These are phyloP conservation scores for Trametes cinnabarina DNA, from an alignment of 768 basidiomycete genomes.

Conservation along the genomic window DNA sequence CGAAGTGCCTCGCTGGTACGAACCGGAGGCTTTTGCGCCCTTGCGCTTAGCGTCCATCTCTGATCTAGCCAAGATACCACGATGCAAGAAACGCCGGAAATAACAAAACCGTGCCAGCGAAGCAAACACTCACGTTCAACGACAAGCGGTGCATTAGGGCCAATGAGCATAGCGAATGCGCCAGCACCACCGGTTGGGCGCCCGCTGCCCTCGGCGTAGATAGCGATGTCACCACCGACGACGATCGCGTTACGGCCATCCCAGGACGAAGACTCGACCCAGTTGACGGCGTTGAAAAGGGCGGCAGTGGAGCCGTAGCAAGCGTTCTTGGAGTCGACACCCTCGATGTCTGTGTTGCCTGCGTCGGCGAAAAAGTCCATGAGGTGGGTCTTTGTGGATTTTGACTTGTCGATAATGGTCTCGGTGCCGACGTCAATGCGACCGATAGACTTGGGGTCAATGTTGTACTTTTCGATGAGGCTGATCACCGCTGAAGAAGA, in stretches of 20 bases:
- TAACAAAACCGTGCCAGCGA: not conserved
- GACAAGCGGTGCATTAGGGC: slow-evolving; percentile 91
- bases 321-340: slow-evolving; percentile 98
- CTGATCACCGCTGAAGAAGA: slow-evolving; percentile 69
- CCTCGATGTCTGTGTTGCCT: slow-evolving; percentile 97
- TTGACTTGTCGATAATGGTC: slow-evolving; percentile 99
- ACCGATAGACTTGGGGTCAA: slow-evolving; percentile 95
- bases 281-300: slow-evolving; percentile 98
- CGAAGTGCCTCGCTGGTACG: not conserved
- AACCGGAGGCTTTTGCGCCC: not conserved
- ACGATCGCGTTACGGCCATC: slow-evolving; percentile 98
- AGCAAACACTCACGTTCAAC: slow-evolving; percentile 79
- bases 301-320: slow-evolving; percentile 99
- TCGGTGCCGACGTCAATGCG: slow-evolving; percentile 98
- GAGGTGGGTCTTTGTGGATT: slow-evolving; percentile 95
- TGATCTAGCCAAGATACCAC: not conserved
- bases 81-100: not conserved
- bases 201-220: slow-evolving; percentile 94
- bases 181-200: slow-evolving; percentile 97
- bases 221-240: slow-evolving; percentile 94
- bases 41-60: slow-evolving; percentile 2
- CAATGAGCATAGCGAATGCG: slow-evolving; percentile 91
- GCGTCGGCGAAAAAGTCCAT: slow-evolving; percentile 96
- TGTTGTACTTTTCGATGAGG: slow-evolving; percentile 89
- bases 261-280: slow-evolving; percentile 95